Evolutionary conservation across 805 yeast genomes (phyloP), one percentile per base, ranked within the genome.

Genomic region (Brettanomyces nanus): DNA sequence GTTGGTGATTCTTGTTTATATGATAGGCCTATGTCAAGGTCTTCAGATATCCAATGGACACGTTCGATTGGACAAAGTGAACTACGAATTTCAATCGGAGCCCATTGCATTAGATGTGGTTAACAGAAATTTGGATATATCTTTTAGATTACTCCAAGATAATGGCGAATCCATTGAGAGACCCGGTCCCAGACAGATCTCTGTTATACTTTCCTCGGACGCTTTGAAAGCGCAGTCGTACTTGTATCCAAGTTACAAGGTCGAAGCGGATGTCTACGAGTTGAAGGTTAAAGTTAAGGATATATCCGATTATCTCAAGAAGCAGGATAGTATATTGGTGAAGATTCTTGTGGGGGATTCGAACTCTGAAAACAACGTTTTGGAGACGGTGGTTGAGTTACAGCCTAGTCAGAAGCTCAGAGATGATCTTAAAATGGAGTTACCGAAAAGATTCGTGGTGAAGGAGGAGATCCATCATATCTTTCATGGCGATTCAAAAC

Each of bases 401-500:
- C 33, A 35, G n/a, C 48, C 55, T 11, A 31, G 51, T 5, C 20
- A 38, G 2, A 36, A 45, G 28, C 38, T 53, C 9, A 38, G 29
- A 15, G 26, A 38, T 13, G 36, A 45, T 4, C 21, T 33, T 3
- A 33, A 37, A 13, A 5, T 37, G 18, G 42, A 39, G n/a, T 21
- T 41, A 13, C 56, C 68, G 18, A 32, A 45, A n/a, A 62, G 71
- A 46, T 58, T 68, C 40, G 80, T 71, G 3, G 55, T 69, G 11
- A 56, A 68, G 52, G 73, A 78, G 3, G 87, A 80, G 58, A 80
- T 85, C 45, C 58, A 57, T 45, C 86, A 84, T 56, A 54, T 60
- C 27, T 86, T 85, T 63, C 68, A 66, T 39, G 54, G 59, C 4
- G 72, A 71, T n/a, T 75, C 77, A 17, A 58, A 58, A 25, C 73